Conservation (phyloP, 1,139 yeast species). For the Yamadazyma songkhlaensis region DNA sequence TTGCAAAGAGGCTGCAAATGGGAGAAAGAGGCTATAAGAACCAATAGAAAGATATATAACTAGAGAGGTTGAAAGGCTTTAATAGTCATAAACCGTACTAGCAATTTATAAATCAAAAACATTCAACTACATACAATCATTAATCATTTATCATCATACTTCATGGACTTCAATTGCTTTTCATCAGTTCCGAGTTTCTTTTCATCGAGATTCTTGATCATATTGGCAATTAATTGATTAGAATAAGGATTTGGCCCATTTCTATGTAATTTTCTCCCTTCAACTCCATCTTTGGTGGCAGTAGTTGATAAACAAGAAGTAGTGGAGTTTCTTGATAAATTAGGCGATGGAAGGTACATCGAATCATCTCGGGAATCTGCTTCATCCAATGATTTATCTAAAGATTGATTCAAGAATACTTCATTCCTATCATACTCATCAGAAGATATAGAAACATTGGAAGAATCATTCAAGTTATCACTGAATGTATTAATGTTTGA, state of each 20-base stretch:
- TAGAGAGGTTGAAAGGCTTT: too few relatives aligned
- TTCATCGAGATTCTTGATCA: slow-evolving; percentile 19
- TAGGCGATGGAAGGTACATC: slow-evolving; percentile 10
- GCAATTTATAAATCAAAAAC: too few relatives aligned
- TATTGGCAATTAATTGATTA: slow-evolving; percentile 29
- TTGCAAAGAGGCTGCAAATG: neutral
- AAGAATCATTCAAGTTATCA: slow-evolving; percentile 7
- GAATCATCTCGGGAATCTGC: slow-evolving; percentile 5
- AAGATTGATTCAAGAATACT: neutral
- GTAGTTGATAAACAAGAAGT: slow-evolving; percentile 67
- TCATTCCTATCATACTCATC: slow-evolving; percentile 13
- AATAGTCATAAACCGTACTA: too few relatives aligned
- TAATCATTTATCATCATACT: neutral
- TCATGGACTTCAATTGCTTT: slow-evolving; percentile 1
- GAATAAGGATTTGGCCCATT: slow-evolving; percentile 39
- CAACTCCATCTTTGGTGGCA: slow-evolving; percentile 71
- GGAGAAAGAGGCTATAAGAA: neutral
- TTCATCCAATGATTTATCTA: neutral
- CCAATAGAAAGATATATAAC: too few relatives aligned
- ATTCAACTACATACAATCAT: neutral
- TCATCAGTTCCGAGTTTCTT: slow-evolving; percentile 1
- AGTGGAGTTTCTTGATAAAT: slow-evolving; percentile 55
- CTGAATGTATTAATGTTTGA: neutral
- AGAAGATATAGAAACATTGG: slow-evolving; percentile 24
- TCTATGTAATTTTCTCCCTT: slow-evolving; percentile 56